phyloP scores from a whole-genome alignment of 371 early-diverging fungal species.

The Ordospora colligata region DNA sequence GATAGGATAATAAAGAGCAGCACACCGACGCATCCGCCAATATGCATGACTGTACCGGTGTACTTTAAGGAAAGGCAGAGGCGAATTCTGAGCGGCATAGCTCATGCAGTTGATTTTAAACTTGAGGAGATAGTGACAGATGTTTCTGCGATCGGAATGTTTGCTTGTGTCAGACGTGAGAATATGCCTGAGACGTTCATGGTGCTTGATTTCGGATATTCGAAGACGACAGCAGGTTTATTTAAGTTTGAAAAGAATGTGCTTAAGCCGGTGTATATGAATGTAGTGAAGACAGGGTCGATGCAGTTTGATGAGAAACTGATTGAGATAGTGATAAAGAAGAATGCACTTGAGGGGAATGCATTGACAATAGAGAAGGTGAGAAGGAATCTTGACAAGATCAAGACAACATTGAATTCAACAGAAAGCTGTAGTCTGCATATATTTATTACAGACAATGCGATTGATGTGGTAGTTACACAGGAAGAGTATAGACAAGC shows the following conservation, averaged over 20 bases:
- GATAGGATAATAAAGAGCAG: slow-evolving; percentile 21
- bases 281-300: slow-evolving; percentile 39
- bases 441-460: slow-evolving; percentile 33
- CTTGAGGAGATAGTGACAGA: slow-evolving; percentile 37
- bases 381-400: slow-evolving; percentile 23
- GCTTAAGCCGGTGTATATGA: slow-evolving; percentile 23
- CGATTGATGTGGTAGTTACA: slow-evolving; percentile 24
- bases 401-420: slow-evolving; percentile 45
- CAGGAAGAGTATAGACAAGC: slow-evolving; percentile 38
- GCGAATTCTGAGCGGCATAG: slow-evolving; percentile 19
- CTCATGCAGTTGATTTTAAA: slow-evolving; percentile 16
- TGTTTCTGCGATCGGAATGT: slow-evolving; percentile 34
- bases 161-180: slow-evolving; percentile 30
- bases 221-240: slow-evolving; percentile 35
- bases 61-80: slow-evolving; percentile 40
- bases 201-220: slow-evolving; percentile 51
- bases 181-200: slow-evolving; percentile 31
- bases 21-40: slow-evolving; percentile 17
- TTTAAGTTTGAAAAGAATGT: slow-evolving; percentile 40
- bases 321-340: slow-evolving; percentile 28
- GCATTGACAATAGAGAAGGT: slow-evolving; percentile 24
- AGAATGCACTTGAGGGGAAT: slow-evolving; percentile 32
- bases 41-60: slow-evolving; percentile 36
- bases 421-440: slow-evolving; percentile 1
- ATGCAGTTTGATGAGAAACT: slow-evolving; percentile 50